Evolutionary conservation across 495 filamentous ascomycete genomes (phyloP).

Genomic region (Parathielavia appendiculata): DNA sequence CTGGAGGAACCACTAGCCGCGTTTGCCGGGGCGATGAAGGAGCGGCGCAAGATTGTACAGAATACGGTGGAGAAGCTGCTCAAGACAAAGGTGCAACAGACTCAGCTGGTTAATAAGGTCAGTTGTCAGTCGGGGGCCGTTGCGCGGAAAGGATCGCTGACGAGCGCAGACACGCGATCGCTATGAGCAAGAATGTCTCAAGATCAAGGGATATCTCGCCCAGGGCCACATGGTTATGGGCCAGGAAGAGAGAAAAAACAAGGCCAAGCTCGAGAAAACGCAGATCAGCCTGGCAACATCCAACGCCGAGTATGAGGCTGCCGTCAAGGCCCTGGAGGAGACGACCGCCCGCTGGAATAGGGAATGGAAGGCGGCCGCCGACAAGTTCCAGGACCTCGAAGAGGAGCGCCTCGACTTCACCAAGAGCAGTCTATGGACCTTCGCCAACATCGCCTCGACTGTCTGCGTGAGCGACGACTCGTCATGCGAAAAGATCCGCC

Average conservation of each 20-base stretch:
- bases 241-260: constrained; percentile 98
- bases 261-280: constrained; percentile 97
- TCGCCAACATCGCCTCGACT: constrained; percentile 96
- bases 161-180: constrained; percentile 69
- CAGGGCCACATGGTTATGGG: constrained; percentile 99
- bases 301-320: constrained; percentile 87
- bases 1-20: constrained; percentile 91
- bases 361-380: constrained; percentile 95
- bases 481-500: constrained; percentile 93
- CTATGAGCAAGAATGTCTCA: constrained; percentile 94
- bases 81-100: constrained; percentile 90
- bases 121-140: constrained; percentile 6
- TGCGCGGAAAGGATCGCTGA: neutral
- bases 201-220: constrained; percentile 96
- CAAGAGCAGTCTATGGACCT: constrained; percentile 95
- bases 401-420: constrained; percentile 95
- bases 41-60: constrained; percentile 93
- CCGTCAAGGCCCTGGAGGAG: constrained; percentile 89
- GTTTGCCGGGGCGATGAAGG: constrained; percentile 90
- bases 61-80: constrained; percentile 85
- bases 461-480: constrained; percentile 99
- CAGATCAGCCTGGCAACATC: constrained; percentile 88
- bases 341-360: constrained; percentile 95
- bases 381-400: constrained; percentile 99
- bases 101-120: constrained; percentile 85